Conservation (phyloP, 495 filamentous ascomycete species). For the Hypoxylon fragiforme region DNA sequence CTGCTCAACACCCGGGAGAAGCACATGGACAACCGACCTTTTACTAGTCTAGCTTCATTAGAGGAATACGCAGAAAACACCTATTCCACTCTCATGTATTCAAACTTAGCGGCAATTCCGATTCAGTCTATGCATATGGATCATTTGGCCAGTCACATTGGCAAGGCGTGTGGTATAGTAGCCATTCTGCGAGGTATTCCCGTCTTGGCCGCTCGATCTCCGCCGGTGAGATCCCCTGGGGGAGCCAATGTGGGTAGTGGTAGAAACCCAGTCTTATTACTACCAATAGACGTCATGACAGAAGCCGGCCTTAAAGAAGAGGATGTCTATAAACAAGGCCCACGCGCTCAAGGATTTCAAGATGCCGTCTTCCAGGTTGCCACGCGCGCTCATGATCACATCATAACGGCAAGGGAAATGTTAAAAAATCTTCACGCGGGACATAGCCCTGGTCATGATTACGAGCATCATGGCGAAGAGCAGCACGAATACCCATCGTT, state of each 20-base stretch:
- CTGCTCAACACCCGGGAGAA: constrained; percentile 79
- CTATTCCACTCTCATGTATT: constrained; percentile 90
- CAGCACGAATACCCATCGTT: constrained; percentile 65
- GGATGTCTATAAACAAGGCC: constrained; percentile 79
- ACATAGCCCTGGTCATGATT: constrained; percentile 75
- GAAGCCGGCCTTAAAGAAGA: constrained; percentile 79
- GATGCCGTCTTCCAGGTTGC: constrained; percentile 93
- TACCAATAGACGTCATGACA: constrained; percentile 91
- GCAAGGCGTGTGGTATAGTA: constrained; percentile 87
- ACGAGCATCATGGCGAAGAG: constrained; percentile 79
- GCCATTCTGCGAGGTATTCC: constrained; percentile 83
- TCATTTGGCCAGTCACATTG: constrained; percentile 90
- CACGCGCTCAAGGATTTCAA: constrained; percentile 72
- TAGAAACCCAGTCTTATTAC: constrained; percentile 51
- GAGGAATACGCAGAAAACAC: constrained; percentile 93
- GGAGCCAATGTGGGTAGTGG: constrained; percentile 43
- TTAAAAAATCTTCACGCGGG: constrained; percentile 73
- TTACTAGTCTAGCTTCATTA: constrained; percentile 68
- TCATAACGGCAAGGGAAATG: constrained; percentile 94
- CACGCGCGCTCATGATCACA: constrained; percentile 89
- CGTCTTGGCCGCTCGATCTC: constrained; percentile 75
- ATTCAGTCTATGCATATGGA: constrained; percentile 82
- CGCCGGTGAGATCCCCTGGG: constrained; percentile 49
- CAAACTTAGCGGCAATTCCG: constrained; percentile 76
- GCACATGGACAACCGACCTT: constrained; percentile 82